Evolutionary conservation across 768 basidiomycete genomes (phyloP).

Genomic region (Postia placenta): DNA sequence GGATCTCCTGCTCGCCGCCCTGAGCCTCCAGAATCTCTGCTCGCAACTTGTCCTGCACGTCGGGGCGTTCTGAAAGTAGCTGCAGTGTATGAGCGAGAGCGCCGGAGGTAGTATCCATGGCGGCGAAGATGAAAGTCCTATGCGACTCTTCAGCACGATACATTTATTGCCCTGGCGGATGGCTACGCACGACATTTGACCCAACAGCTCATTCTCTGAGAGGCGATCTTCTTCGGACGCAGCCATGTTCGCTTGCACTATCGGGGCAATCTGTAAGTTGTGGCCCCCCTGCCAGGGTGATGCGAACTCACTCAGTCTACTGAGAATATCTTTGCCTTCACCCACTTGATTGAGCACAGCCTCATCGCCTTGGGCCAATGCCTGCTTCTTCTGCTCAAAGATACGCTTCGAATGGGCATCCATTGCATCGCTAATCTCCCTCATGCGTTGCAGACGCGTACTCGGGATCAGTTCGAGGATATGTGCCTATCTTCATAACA

Average conservation of each 20-base stretch:
- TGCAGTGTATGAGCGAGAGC: conserved; percentile 15
- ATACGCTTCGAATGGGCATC: conserved; percentile 13
- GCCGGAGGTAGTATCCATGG: too few relatives aligned
- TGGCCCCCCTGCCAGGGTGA: neutral
- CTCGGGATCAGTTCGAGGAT: conserved; percentile 7
- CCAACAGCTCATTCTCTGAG: conserved; percentile 16
- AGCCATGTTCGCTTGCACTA: conserved; percentile 15
- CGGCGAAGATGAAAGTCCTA: conserved; percentile 20
- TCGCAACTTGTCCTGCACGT: conserved; percentile 29
- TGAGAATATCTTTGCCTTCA: conserved; percentile 24
- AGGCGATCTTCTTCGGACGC: conserved; percentile 8
- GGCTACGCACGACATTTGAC: conserved; percentile 12
- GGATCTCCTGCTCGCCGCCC: conserved; percentile 22
- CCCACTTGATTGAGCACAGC: conserved; percentile 12
- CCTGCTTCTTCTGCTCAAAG: conserved; percentile 13
- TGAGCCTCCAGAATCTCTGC: conserved; percentile 14
- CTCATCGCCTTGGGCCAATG: conserved; percentile 15
- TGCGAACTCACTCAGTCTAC: conserved; percentile 16
- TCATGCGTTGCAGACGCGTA: conserved; percentile 7
- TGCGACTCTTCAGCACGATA: neutral
- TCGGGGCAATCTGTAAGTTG: neutral
- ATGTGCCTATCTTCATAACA: conserved; percentile 4
- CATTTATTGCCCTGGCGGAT: too few relatives aligned
- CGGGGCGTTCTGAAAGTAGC: conserved; percentile 21
- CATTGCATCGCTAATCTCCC: conserved; percentile 11